A percentile compares a stretch with the other conserved stretches of the same genome.
phyloP scores from a whole-genome alignment of 1,284 basidiomycete genomes.

The Moesziomyces aphidis region DNA sequence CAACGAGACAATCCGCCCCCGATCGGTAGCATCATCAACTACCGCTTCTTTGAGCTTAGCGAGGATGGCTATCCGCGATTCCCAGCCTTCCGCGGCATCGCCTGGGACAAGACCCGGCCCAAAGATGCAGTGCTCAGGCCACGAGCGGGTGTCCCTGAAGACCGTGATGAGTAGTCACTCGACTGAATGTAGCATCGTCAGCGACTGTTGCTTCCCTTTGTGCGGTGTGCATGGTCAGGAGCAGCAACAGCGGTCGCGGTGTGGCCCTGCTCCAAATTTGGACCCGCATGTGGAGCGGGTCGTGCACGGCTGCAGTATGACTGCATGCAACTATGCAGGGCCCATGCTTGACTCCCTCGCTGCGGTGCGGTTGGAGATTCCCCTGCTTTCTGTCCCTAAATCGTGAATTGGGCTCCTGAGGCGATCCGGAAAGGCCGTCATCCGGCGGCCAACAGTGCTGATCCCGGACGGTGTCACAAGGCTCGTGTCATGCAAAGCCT shows the following conservation, averaged over 20 bases:
- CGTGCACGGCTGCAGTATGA: constrained; percentile 11
- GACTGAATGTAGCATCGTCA: no score
- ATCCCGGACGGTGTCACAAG: no score
- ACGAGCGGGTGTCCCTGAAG: constrained; percentile 11
- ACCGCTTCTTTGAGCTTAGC: constrained; percentile 77
- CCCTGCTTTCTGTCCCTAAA: neutral
- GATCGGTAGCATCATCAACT: constrained; percentile 74
- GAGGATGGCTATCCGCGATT: constrained; percentile 72
- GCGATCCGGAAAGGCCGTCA: no score
- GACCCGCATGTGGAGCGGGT: neutral
- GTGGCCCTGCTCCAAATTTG: neutral
- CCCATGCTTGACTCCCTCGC: neutral
- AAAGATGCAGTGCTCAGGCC: constrained; percentile 54
- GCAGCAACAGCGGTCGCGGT: no score
- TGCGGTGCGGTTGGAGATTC: neutral
- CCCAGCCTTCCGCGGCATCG: constrained; percentile 74
- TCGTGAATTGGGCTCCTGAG: no score
- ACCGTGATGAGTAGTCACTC: constrained; percentile 2
- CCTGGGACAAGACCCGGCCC: constrained; percentile 45
- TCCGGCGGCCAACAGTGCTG: no score
- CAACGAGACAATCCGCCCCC: constrained; percentile 66
- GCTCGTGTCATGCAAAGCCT: no score
- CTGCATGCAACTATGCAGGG: constrained; percentile 10
- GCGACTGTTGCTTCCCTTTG: no score
- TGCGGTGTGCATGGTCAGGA: no score